Evolutionary conservation across 345 rosid species (phyloP).

Genomic region (Microcos paniculata): DNA sequence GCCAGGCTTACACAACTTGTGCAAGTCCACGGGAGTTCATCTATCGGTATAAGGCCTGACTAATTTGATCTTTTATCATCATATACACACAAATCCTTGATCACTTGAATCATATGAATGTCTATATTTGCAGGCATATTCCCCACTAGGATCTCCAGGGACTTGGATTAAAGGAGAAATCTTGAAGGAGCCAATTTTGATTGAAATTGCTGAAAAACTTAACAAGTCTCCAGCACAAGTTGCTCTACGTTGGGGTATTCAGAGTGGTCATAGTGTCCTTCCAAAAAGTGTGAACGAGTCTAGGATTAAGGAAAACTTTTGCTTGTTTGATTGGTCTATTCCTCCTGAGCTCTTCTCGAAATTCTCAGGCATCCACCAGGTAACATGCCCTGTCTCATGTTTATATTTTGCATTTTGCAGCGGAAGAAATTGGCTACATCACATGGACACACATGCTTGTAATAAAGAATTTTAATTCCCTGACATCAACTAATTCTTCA

Average conservation of each 20-base stretch:
- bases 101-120: not conserved
- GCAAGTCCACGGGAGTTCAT: conserved; percentile 54
- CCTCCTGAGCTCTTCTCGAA: conserved; percentile 45
- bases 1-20: conserved; percentile 46
- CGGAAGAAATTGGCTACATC: not conserved
- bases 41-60: conserved; percentile 35
- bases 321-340: conserved; percentile 52
- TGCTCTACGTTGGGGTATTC: conserved; percentile 61
- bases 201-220: conserved; percentile 42
- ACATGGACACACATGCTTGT: not conserved
- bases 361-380: conserved; percentile 49
- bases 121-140: conserved; percentile 39
- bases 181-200: conserved; percentile 43
- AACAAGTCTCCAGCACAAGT: conserved; percentile 58
- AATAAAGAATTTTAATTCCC: not conserved
- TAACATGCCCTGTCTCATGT: conserved; percentile 10
- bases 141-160: conserved; percentile 63
- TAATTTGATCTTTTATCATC: not conserved
- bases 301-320: conserved; percentile 45
- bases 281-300: conserved; percentile 57
- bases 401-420: not conserved
- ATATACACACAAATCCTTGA: not conserved
- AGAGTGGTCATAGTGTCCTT: conserved; percentile 53
- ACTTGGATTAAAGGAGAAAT: conserved; percentile 59
- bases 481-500: too few species aligned